Evolutionary conservation across 768 basidiomycete genomes (phyloP).

Genomic region (Suillus variegatus): DNA sequence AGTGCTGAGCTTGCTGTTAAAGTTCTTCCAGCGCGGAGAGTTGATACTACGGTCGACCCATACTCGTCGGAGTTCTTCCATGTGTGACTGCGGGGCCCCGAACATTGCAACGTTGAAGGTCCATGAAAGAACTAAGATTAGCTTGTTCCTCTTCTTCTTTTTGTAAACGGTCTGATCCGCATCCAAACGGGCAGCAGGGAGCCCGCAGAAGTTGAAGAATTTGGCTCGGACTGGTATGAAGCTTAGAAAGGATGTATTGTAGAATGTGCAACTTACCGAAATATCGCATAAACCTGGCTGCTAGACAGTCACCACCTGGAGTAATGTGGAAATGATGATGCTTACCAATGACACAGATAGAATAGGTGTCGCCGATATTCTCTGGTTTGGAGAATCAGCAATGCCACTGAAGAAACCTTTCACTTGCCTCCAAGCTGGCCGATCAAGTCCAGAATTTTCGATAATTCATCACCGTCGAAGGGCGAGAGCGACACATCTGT

Average conservation of each 20-base stretch:
- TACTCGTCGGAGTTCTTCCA: slow-evolving; percentile 13
- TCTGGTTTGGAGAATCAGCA: slow-evolving; percentile 1
- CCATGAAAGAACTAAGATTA: slow-evolving; percentile 12
- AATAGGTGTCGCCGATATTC: background rate
- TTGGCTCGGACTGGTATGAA: slow-evolving; percentile 26
- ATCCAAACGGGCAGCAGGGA: slow-evolving; percentile 45
- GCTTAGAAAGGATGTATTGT: background rate
- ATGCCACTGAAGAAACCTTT: background rate
- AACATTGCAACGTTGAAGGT: slow-evolving; percentile 26
- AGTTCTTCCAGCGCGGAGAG: slow-evolving; percentile 13
- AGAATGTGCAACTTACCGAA: slow-evolving; percentile 34
- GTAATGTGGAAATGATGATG: background rate
- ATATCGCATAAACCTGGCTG: slow-evolving; percentile 45
- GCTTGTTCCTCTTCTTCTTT: background rate
- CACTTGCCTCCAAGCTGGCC: slow-evolving; percentile 7
- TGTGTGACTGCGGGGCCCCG: slow-evolving; percentile 27
- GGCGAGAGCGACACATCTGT: slow-evolving; percentile 10
- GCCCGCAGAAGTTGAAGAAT: slow-evolving; percentile 50
- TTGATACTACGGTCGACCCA: slow-evolving; percentile 13
- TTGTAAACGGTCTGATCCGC: slow-evolving; percentile 42
- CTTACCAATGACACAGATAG: slow-evolving; percentile 7
- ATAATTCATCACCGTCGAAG: slow-evolving; percentile 12
- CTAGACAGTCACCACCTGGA: background rate
- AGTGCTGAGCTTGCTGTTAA: slow-evolving; percentile 5
- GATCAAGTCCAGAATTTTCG: slow-evolving; percentile 12